Conservation (phyloP, 2,329 filamentous ascomycete genomes). For the Clarireedia paspali region DNA sequence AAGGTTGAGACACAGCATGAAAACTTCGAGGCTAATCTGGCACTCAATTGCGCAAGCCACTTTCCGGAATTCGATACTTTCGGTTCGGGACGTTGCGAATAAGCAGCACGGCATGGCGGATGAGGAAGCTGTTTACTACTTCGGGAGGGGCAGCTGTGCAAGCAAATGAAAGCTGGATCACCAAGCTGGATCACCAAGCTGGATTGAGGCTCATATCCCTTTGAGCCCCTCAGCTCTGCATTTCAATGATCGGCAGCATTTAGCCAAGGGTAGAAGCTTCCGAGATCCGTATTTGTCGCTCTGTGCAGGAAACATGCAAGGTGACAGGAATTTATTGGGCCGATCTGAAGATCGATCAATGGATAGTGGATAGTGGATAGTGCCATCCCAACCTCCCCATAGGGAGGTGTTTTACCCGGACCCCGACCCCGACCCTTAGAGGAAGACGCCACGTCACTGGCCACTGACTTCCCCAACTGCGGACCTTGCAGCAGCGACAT, state of each 20-base stretch:
- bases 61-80: not conserved
- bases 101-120: not conserved
- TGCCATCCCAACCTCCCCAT: no score
- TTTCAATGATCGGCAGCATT: not conserved
- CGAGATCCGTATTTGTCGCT: not conserved
- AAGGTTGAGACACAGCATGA: not conserved
- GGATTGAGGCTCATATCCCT: not conserved
- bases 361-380: no score
- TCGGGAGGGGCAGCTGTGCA: not conserved
- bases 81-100: not conserved
- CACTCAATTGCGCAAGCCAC: slow-evolving; percentile 4
- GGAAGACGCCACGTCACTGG: no score
- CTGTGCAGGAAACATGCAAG: not conserved
- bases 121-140: not conserved
- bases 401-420: no score
- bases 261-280: not conserved
- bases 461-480: no score
- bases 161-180: not conserved
- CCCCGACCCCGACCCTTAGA: no score
- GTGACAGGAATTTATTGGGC: no score
- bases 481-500: no score
- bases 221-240: not conserved
- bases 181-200: not conserved
- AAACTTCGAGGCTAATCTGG: not conserved
- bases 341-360: no score